A percentile compares a stretch with the other conserved stretches of the same genome.
phyloP scores from a whole-genome alignment of 78 protist genomes.

The Dictyostelium brefeldianum region DNA sequence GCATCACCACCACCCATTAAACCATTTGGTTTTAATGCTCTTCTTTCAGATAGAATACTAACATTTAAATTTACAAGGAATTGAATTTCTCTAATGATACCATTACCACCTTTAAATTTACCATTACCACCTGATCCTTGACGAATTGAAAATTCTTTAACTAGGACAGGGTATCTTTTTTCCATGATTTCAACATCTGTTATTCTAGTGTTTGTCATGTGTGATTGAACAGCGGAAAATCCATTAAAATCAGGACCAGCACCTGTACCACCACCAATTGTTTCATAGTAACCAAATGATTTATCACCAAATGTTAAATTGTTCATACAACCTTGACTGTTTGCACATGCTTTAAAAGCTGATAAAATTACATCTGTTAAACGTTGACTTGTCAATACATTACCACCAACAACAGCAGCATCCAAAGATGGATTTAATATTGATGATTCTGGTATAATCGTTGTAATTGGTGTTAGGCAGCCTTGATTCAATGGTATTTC shows the following conservation, averaged over 20 bases:
- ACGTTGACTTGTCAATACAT: constrained; percentile 96
- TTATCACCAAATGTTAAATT: constrained; percentile 97
- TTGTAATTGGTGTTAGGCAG: constrained; percentile 90
- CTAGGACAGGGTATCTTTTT: constrained; percentile 92
- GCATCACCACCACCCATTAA: constrained; percentile 92
- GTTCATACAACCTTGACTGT: constrained; percentile 97
- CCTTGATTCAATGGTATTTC: constrained; percentile 97
- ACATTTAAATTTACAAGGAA: constrained; percentile 78
- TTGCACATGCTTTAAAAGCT: constrained; percentile 90
- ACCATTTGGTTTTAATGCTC: constrained; percentile 88
- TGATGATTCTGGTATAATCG: constrained; percentile 82
- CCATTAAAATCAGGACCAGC: constrained; percentile 95
- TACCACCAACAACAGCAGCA: constrained; percentile 98
- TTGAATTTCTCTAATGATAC: constrained; percentile 91
- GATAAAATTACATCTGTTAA: constrained; percentile 92
- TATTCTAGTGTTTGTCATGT: constrained; percentile 98
- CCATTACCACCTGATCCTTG: constrained; percentile 96
- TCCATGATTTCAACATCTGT: constrained; percentile 98
- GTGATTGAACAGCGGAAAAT: constrained; percentile 94
- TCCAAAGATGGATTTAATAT: constrained; percentile 85
- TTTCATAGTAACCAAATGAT: constrained; percentile 95
- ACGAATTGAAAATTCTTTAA: constrained; percentile 87
- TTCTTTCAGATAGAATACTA: constrained; percentile 87
- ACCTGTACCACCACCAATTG: constrained; percentile 98
- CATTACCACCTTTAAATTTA: constrained; percentile 92